Percentiles rank a stretch among this genome's conserved stretches.
These are phyloP conservation scores for Yarrowia sp. DNA, from an alignment of 805 yeast genomes.

Conservation along the genomic window DNA sequence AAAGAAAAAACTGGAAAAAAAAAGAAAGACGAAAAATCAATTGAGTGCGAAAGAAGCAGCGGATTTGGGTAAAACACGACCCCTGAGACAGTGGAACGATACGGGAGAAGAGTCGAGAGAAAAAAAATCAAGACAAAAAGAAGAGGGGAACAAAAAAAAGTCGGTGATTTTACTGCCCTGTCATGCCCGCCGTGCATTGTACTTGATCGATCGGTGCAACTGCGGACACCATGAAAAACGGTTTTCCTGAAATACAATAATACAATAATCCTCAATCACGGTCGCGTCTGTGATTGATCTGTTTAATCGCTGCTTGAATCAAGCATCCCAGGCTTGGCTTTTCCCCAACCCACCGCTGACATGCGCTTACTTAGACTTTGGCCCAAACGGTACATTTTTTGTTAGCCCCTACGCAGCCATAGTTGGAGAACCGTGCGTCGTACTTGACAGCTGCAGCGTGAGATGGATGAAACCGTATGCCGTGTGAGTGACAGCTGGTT, in stretches of 20 bases:
- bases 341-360: neutral
- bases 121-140: neutral
- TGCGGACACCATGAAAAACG: too few species aligned
- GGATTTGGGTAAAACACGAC: slow-evolving; percentile 7
- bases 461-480: too few species aligned
- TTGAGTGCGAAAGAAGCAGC: neutral
- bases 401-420: slow-evolving; percentile 5
- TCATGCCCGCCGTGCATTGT: too few species aligned
- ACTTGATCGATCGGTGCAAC: too few species aligned
- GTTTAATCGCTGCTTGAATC: neutral
- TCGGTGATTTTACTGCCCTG: too few species aligned
- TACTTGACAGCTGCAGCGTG: neutral
- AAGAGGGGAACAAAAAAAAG: too few species aligned
- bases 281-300: too few species aligned
- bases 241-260: too few species aligned
- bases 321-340: neutral
- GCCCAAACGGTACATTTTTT: neutral
- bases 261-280: too few species aligned
- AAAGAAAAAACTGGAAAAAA: neutral
- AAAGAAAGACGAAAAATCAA: too few species aligned
- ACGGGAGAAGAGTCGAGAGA: neutral
- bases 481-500: too few species aligned
- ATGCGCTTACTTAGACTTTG: neutral
- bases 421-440: neutral
- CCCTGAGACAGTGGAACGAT: neutral